Evolutionary conservation across 176 grass and related monocot genomes (phyloP).

Genomic region (Carex pumila): DNA sequence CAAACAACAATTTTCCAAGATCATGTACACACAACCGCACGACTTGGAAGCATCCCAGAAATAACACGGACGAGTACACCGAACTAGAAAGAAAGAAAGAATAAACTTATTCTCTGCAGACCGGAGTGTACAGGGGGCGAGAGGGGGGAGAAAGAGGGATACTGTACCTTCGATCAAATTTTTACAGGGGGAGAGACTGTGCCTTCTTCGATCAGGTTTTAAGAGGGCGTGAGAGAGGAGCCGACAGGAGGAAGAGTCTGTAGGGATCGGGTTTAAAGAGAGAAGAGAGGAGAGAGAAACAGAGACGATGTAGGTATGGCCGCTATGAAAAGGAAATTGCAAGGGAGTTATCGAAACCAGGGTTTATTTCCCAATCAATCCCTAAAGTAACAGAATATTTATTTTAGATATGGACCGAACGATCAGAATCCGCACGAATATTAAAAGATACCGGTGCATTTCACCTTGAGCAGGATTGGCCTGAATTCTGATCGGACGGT

Average conservation of each 20-base stretch:
- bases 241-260: constrained; percentile 4
- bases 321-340: not conserved
- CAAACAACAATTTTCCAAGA: not conserved
- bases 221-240: not conserved
- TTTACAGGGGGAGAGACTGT: not conserved
- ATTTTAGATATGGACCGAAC: too few species aligned
- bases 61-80: not conserved
- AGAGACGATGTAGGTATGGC: constrained; percentile 1
- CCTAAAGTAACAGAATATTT: too few species aligned
- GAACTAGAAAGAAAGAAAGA: not conserved
- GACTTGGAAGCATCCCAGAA: not conserved
- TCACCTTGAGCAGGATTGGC: too few species aligned
- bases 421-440: too few species aligned
- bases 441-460: too few species aligned
- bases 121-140: not conserved
- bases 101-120: not conserved
- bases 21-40: not conserved
- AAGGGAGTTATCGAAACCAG: constrained; percentile 13
- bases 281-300: not conserved
- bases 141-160: not conserved
- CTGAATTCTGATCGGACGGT: too few species aligned
- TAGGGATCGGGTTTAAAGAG: not conserved
- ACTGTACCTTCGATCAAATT: constrained; percentile 12
- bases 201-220: constrained; percentile 11
- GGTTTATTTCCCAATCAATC: not conserved